phyloP scores from a whole-genome alignment of 2,329 filamentous ascomycete species.

The Corynespora cassiicola region DNA sequence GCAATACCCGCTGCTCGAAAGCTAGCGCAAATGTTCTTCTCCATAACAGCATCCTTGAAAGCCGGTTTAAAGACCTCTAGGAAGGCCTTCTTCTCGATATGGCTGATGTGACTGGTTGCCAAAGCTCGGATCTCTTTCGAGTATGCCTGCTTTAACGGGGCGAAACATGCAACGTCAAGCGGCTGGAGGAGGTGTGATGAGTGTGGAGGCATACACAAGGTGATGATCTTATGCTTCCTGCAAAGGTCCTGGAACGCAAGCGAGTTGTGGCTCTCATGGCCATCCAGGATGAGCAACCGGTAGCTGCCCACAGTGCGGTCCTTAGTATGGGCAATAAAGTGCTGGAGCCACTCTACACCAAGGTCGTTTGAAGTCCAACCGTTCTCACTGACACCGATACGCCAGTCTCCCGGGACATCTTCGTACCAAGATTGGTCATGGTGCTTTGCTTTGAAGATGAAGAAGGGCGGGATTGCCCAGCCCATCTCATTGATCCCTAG shows the following conservation, averaged over 20 bases:
- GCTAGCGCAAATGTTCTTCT: slow-evolving; percentile 29
- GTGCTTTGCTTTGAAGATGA: slow-evolving; percentile 14
- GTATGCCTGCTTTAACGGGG: slow-evolving; percentile 25
- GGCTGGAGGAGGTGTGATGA: slow-evolving; percentile 7
- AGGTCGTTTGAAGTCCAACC: neutral
- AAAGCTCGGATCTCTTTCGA: slow-evolving; percentile 29
- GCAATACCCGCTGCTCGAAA: slow-evolving; percentile 39
- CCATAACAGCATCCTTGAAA: slow-evolving; percentile 26
- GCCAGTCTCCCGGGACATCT: slow-evolving; percentile 16
- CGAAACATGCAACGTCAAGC: slow-evolving; percentile 10
- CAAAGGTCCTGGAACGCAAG: slow-evolving; percentile 1
- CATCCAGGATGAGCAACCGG: slow-evolving; percentile 25
- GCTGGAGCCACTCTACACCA: slow-evolving; percentile 37
- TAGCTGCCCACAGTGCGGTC: slow-evolving; percentile 27
- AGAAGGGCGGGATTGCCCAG: slow-evolving; percentile 14
- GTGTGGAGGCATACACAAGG: slow-evolving; percentile 6
- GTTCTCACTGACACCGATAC: slow-evolving; percentile 22
- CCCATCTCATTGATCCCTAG: slow-evolving; percentile 18
- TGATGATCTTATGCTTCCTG: slow-evolving; percentile 3
- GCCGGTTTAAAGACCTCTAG: slow-evolving; percentile 27
- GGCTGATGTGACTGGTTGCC: slow-evolving; percentile 28
- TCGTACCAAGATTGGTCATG: slow-evolving; percentile 12
- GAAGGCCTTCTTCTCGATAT: slow-evolving; percentile 15
- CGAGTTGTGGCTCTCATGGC: slow-evolving; percentile 11
- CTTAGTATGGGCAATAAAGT: slow-evolving; percentile 42